Base-by-base conservation (phyloP, 176 grass and related monocot genomes). In the Eragrostis nindensis region DNA sequence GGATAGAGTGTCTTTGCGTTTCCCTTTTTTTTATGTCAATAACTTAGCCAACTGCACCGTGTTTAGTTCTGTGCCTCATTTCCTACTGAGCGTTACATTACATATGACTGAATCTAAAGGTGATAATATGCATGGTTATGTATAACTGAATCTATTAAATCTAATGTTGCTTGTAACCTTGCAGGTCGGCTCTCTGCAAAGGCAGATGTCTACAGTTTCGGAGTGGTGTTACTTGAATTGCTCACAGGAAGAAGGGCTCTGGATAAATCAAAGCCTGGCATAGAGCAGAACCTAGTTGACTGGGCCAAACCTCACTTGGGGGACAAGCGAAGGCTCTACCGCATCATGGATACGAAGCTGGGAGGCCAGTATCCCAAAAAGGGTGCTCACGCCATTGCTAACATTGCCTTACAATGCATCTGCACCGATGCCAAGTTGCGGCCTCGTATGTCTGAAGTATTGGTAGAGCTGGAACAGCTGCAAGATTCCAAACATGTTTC, bases 141-240 rank as follows among this genome's bases (percentile, higher is more conserved):
- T 36, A 36, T 36, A 4, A 36, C 24, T 71, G 38, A 26, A 63
- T 54, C 27, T 22, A 61, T 36, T 36, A 38, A 43, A 73, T 81
- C 78, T 90, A 42, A 87, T 70, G 59, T 78, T 61, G 6, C 47
- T 71, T 62, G 55, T 61, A 70, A 82, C 45, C 54, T 57, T 41
- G 13, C 75, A 97, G 94, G 94, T 30, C 91, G 94, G 6, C 91
- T 97, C 48, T 93, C 94, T 19, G 86, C 94, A 43, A 97, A 94
- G 81, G 94, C 94, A 29, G 94, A 97, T 85, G 94, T 94, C 71
- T 97, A 97, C 75, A 97, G 94, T 75, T 97, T 97, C 0, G 91
- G 91, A 6, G 94, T 97, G 70, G 94, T 94, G 83, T 77, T 97
- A 79, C 86, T 94, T 77, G 94, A 97, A 41, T 30, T 97, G 52